phyloP scores from a whole-genome alignment of 208 protist species.

The Wallacemonas sp. region DNA sequence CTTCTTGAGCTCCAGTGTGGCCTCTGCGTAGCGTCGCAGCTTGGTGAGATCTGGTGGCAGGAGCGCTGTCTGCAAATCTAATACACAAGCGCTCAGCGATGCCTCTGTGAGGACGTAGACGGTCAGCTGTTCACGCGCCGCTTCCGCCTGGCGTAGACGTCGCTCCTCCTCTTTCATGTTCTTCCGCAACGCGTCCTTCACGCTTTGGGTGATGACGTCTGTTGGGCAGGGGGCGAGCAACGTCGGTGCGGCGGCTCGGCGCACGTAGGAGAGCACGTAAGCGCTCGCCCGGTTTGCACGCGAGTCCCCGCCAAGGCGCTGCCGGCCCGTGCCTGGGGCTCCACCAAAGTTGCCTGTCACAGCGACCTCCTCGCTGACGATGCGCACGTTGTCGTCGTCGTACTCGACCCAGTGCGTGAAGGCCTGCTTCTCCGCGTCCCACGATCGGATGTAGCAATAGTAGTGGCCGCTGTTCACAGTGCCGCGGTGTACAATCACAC shows the following conservation, averaged over 20 bases:
- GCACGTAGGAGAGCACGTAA: constrained; percentile 86
- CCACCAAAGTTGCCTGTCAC: constrained; percentile 77
- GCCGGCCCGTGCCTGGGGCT: constrained; percentile 1
- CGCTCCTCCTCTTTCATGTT: constrained; percentile 60
- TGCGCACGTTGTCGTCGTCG: constrained; percentile 75
- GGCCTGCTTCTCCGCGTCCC: constrained; percentile 43
- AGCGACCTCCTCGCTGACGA: constrained; percentile 58
- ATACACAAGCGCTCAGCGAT: constrained; percentile 35
- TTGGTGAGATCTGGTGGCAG: constrained; percentile 37
- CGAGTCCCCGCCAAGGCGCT: constrained; percentile 20
- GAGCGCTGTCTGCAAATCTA: constrained; percentile 42
- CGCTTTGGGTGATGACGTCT: constrained; percentile 57
- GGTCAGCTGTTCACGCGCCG: constrained; percentile 34
- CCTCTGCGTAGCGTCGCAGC: constrained; percentile 30
- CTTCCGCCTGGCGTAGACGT: constrained; percentile 36
- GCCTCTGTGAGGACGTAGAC: constrained; percentile 63
- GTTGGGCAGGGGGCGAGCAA: constrained; percentile 60
- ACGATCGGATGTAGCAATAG: constrained; percentile 88
- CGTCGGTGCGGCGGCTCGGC: constrained; percentile 52
- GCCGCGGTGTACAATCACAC: constrained; percentile 88
- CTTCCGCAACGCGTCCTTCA: constrained; percentile 54
- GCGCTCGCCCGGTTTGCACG: constrained; percentile 43
- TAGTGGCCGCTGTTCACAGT: constrained; percentile 90
- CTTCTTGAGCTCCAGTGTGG: constrained; percentile 56
- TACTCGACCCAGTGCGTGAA: constrained; percentile 86